Base-by-base conservation (phyloP, 2,329 filamentous ascomycete genomes). In the Septoria linicola region DNA sequence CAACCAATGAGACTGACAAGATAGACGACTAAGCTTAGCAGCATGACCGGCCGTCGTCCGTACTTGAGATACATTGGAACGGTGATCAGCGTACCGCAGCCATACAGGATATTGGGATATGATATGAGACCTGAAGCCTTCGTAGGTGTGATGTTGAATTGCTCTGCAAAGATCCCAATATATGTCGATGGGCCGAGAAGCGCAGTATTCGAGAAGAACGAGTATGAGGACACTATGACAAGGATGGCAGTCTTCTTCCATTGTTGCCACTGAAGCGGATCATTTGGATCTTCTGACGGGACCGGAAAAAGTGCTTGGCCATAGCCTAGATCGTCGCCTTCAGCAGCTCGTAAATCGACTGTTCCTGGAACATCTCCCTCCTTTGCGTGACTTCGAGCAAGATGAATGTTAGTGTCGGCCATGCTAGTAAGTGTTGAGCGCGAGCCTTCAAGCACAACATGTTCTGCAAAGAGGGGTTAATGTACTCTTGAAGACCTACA, bases 221-320 rank as follows among this genome's bases (percentile, higher is more conserved):
- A 82, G 59, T 82, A 83, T 1, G 76, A 54, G 3, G 77, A 75
- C 54, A 76, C 76, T 42, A 80, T 72, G 30, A 79, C 63, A 8
- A 83, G 68, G 40, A 84, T 83, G 61, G 74, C 70, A 1, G 72
- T 75, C 65, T 83, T 83, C 69, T 81, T 83, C 59, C 68, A 72
- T 21, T 66, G 70, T 1, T 77, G 63, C 81, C 80, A 83, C 71
- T 80, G 42, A 8, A 49, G 21, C 20, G 80, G 80, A 62, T 83
- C 80, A 53, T 83, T 83, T 1, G 80, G 80, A 58, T 83, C 80
- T 48, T 81, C 75, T 1, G 80, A 77, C 1, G 81, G 80, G 1
- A 83, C 80, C 1, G 81, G 80, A 58, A 78, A 83, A 3, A 83
- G 70, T 2, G 81, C 80, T 63, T 83, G 80, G 17, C 81, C 81